A percentile compares a stretch with the other conserved stretches of the same genome.
These are phyloP conservation scores for Coix lacrymajobi DNA, from an alignment of 176 grass and related monocot species.

Conservation along the genomic window DNA sequence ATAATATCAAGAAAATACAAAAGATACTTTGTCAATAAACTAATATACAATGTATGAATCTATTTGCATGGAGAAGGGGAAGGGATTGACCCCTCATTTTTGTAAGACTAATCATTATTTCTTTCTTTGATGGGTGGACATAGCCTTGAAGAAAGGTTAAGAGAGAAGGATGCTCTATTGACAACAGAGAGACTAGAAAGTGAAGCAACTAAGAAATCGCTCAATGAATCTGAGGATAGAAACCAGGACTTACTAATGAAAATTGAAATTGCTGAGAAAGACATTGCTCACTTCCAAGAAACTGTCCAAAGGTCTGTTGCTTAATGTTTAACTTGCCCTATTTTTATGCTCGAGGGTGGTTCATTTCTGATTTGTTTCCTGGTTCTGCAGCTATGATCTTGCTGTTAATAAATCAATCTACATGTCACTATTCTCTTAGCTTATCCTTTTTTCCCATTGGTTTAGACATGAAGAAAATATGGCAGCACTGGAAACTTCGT, in stretches of 20 bases:
- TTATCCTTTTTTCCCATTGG: conserved; percentile 34
- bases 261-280: conserved; percentile 56
- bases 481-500: conserved; percentile 37
- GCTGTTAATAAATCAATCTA: conserved; percentile 26
- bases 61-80: background rate
- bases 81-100: background rate
- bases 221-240: conserved; percentile 48
- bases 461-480: conserved; percentile 54
- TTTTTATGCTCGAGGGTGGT: conserved; percentile 2
- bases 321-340: conserved; percentile 12
- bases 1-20: background rate
- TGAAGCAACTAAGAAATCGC: conserved; percentile 57
- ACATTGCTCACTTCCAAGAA: conserved; percentile 49
- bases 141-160: conserved; percentile 85
- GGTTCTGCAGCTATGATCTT: background rate
- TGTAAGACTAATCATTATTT: conserved; percentile 14
- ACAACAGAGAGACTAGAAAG: conserved; percentile 48
- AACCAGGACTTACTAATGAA: conserved; percentile 48
- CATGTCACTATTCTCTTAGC: background rate
- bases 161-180: conserved; percentile 55
- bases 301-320: conserved; percentile 47
- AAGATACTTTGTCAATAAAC: background rate
- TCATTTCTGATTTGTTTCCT: conserved; percentile 10
- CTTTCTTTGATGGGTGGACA: conserved; percentile 14
- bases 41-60: background rate